Base-by-base conservation (phyloP, 2,329 filamentous ascomycete species). In the Chaetomium sp. region DNA sequence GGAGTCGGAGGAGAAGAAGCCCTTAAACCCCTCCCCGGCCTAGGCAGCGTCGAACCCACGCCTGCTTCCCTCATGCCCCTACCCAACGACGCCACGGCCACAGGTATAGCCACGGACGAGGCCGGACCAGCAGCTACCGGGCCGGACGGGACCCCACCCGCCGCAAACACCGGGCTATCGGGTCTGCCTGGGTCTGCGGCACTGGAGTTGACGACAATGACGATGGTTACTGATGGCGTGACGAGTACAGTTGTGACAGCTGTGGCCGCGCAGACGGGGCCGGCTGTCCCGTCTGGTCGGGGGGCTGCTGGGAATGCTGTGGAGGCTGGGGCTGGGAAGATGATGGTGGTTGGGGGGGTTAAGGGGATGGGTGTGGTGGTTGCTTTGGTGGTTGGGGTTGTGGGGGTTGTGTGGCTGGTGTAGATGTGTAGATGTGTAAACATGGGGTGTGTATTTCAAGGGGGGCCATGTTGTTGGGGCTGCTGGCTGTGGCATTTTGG, bases 201-300 rank as follows among this genome's bases (percentile, higher is more conserved):
- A n/a, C 41, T 33, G 32, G n/a, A 12, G 46, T 42, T 58, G 19
- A 56, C 46, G 5, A 58, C 56, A 4, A 36, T 58, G 32, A 58
- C 56, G 11, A 58, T 42, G 33, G 53, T 58, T 27, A 48, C 41
- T 12, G 19, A 51, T 10, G 56, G 56, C 6, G 50, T 53, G 7
- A 58, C 53, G 7, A 38, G 38, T 6, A 58, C 56, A 4, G 7
- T 58, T 42, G 35, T 55, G 4, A 58, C 56, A 2, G 44, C 55
- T 6, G 46, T 49, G 12, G 49, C 54, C 2, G 36, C 42, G 42
- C 53, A 56, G 57, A 52, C 56, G 9, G 46, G 14, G 3, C 44
- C 3, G 6, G 40, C 14, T 11, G 42, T 27, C 2, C 19, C 19
- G 19, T 38, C 8, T 45, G 41, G 42, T 14, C 14, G 42, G 33